Percentiles rank a stretch among this genome's conserved stretches.
phyloP scores from a whole-genome alignment of 495 filamentous ascomycete genomes.

The Cenococcum geophilum region DNA sequence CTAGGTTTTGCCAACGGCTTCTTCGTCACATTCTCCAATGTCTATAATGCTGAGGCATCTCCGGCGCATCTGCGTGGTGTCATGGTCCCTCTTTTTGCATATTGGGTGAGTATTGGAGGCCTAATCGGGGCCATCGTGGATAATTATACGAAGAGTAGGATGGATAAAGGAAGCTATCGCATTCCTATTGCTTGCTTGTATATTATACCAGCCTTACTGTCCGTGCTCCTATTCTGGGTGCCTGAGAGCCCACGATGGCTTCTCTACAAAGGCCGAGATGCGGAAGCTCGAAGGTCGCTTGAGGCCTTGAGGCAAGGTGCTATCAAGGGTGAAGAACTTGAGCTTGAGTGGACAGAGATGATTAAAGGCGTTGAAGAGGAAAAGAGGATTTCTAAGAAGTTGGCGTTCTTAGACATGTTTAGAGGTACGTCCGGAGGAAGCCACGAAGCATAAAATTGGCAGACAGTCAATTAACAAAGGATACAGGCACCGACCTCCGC shows the following conservation, averaged over 20 bases:
- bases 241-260: conserved; percentile 82
- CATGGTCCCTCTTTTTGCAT: conserved; percentile 20
- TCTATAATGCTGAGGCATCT: conserved; percentile 17
- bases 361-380: conserved; percentile 16
- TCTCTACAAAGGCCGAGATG: conserved; percentile 58
- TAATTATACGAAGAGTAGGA: conserved; percentile 33
- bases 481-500: conserved; percentile 50
- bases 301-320: no score
- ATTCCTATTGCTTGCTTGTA: conserved; percentile 53
- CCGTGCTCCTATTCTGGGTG: conserved; percentile 56
- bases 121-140: conserved; percentile 15
- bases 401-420: conserved; percentile 28
- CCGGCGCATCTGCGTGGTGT: conserved; percentile 26
- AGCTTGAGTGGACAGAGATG: conserved; percentile 24
- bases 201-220: conserved; percentile 51
- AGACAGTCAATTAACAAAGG: no score
- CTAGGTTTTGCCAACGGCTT: conserved; percentile 23
- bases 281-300: conserved; percentile 51
- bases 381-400: conserved; percentile 6
- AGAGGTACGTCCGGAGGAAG: conserved; percentile 46
- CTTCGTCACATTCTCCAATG: conserved; percentile 25
- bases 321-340: conserved; percentile 18
- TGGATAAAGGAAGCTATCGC: conserved; percentile 46
- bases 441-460: background rate
- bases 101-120: conserved; percentile 21